Evolutionary conservation across 345 rosid species (phyloP), one percentile per base, ranked within the genome.

Genomic region (Crucihimalaya himalaica): DNA sequence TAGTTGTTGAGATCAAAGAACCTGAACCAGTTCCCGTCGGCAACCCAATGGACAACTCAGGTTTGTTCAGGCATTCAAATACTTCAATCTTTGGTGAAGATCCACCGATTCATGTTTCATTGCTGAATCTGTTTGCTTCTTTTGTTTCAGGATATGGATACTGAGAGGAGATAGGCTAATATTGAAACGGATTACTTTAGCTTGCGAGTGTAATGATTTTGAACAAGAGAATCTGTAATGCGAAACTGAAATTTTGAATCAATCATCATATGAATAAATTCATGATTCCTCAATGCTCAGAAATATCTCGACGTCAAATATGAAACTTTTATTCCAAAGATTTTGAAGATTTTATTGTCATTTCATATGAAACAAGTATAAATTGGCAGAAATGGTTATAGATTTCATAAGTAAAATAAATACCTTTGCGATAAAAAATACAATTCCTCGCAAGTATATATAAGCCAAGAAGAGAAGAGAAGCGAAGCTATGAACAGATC

Each of bases 11-110:
- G 87, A 90, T 96, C 80, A 96, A 89, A 87, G 98, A 96, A 72
- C 89, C 97, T 3, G 98, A 92, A 53, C 78, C 96, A 3, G 81
- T 65, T 23, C 85, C 94, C 2, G 86, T 57, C 0, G 95, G 88
- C 48, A 95, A 82, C 84, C 98, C 99, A 25, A 96, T 96, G 99
- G 99, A 96, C 78, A 89, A 90, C 75, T 92, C 98, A 86, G 97
- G 98, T 88, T 63, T 32, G 70, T 73, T 58, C 11, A 69, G 27
- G 63, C 70, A 46, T 62, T 73, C 31, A 62, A 9, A 35, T 20
- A 21, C 63, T 43, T 25, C 2, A 14, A 7, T 15, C 47, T 77
- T 13, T 0, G 0, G 29, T 70, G 8, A 53, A 54, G 34, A 45
- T 63, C 66, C 31, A 5, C 45, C 46, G 47, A 46, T 19, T 28